Percentiles rank a stretch among this genome's conserved stretches.
Evolutionary conservation across 495 filamentous ascomycete genomes (phyloP).

Genomic region (Glutinoglossum americanum): DNA sequence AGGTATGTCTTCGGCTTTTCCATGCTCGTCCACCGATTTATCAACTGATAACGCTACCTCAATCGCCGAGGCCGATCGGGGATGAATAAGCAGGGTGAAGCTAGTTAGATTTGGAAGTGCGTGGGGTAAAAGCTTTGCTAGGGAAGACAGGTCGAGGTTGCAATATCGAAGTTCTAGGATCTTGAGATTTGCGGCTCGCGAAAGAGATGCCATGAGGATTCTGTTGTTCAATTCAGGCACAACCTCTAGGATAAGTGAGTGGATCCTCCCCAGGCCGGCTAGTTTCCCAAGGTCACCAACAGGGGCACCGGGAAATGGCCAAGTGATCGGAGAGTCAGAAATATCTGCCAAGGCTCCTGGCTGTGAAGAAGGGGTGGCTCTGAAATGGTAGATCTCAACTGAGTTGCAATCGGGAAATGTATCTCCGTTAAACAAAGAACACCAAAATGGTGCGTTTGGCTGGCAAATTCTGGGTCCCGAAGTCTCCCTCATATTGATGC

Average conservation of each 20-base stretch:
- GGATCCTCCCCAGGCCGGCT: constrained; percentile 11
- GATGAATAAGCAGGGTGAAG: constrained; percentile 14
- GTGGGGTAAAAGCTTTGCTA: constrained; percentile 9
- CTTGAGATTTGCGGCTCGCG: constrained; percentile 9
- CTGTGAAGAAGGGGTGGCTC: not conserved
- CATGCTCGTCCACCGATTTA: constrained; percentile 3
- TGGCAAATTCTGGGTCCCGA: constrained; percentile 2
- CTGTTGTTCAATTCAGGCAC: constrained; percentile 12
- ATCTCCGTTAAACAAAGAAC: not conserved
- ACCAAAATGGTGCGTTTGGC: not conserved
- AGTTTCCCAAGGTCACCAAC: constrained; percentile 1
- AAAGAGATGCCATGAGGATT: constrained; percentile 13
- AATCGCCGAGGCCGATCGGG: not conserved
- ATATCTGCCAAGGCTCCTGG: not conserved
- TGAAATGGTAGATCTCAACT: not conserved
- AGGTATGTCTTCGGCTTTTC: constrained; percentile 1
- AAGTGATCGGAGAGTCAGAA: not conserved
- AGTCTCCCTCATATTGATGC: not conserved
- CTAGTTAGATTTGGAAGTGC: constrained; percentile 14
- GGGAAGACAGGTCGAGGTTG: constrained; percentile 10
- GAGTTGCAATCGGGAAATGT: not conserved
- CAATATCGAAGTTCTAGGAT: constrained; percentile 10
- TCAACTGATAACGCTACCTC: constrained; percentile 1
- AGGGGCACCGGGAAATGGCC: not conserved
- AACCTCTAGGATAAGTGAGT: constrained; percentile 9